Percentiles rank a stretch among this genome's conserved stretches.
These are phyloP conservation scores for Starmerella etchellsii DNA, from an alignment of 805 yeast species.

Conservation along the genomic window DNA sequence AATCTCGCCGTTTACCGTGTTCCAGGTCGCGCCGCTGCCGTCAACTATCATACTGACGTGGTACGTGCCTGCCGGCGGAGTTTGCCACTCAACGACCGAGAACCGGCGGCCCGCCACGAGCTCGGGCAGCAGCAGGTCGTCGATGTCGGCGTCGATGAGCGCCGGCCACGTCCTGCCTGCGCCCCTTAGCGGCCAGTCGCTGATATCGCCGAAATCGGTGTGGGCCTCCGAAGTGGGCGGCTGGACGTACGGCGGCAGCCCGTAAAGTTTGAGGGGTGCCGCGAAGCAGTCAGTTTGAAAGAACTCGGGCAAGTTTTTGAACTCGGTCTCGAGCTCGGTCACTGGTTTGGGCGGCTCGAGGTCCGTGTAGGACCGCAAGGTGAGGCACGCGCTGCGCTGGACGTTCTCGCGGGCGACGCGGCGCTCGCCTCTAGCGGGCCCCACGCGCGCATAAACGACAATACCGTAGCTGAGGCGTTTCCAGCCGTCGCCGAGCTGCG, in stretches of 20 bases:
- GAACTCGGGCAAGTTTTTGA: conserved; percentile 7
- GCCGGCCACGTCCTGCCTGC: background rate
- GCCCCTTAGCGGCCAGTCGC: background rate
- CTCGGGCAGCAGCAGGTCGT: conserved; percentile 10
- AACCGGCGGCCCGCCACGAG: conserved; percentile 9
- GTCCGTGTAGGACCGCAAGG: background rate
- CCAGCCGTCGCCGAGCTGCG: conserved; percentile 1
- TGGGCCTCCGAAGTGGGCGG: background rate
- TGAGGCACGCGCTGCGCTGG: background rate
- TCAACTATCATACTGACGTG: conserved; percentile 3
- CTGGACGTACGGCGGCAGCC: background rate
- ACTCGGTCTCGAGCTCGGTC: conserved; percentile 3
- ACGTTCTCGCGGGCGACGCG: background rate
- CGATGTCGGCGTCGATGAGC: conserved; percentile 7
- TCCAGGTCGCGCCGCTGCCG: conserved; percentile 12
- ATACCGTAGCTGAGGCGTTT: conserved; percentile 7
- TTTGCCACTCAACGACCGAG: background rate
- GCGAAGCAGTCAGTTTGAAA: conserved; percentile 4
- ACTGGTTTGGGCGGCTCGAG: background rate
- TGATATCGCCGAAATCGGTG: background rate
- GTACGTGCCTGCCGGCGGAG: background rate
- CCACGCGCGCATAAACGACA: background rate
- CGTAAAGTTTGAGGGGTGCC: background rate
- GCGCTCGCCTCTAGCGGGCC: background rate
- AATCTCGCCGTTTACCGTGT: background rate